Base-by-base conservation (phyloP, 1,284 basidiomycete species). In the Boletus sp. region DNA sequence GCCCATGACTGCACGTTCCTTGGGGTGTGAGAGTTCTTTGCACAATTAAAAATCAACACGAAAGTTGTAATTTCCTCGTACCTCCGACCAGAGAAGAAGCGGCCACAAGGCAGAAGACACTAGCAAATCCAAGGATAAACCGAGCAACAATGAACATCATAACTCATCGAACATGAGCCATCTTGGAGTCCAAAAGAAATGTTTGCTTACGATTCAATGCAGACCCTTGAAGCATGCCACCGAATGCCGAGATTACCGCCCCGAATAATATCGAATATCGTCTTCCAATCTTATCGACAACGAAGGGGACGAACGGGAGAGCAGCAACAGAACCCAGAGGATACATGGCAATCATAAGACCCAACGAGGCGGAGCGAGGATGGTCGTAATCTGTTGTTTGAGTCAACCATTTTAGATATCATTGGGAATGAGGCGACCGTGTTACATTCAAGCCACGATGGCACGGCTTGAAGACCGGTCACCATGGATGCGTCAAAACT, bases 1-100 rank as follows among this genome's bases (percentile, higher is more conserved):
- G 5, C 66, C 40, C n/a, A 71, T 47, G 16, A 61, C 33, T 0
- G 59, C 67, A 31, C 67, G 69, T 6, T 71, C 67, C 43, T 61
- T 60, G 25, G 58, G 58, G 31, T 60, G 55, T 17, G 58, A 60
- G 11, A 60, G 57, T 28, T 60, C 50, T 60, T 43, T 8, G 14
- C 0, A 25, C 13, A 19, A 46, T 23, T 10, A 25, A 21, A 1
- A 21, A 16, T 4, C 6, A 50, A 5, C 33, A 23, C 14, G 16
- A 14, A 19, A 17, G 6, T 25, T 10, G 25, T 23, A 21, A 9
- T 8, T 31, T 44, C 6, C 23, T 23, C 23, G 40, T 14, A 63
- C 62, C 62, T 52, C 55, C 62, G 23, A 64, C 55, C 54, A 64
- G 28, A 9, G 57, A 55, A 38, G 63, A 61, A 1, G 63, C 63